These are phyloP conservation scores for Beta lomatogona DNA, from an alignment of 179 eudicot species.

Conservation along the genomic window DNA sequence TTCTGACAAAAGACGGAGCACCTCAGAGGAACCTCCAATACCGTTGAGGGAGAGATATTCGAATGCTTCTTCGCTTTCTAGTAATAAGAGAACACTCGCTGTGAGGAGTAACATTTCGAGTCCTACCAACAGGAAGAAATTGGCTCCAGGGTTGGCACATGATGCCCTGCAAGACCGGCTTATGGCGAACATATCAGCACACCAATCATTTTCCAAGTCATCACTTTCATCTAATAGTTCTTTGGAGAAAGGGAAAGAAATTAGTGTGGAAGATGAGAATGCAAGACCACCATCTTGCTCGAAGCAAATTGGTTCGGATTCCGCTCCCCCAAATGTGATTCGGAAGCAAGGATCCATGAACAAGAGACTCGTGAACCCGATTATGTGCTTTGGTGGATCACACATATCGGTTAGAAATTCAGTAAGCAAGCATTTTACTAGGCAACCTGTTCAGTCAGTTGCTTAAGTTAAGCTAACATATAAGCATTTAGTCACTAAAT, in stretches of 20 bases:
- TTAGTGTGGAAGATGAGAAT: slow-evolving; percentile 38
- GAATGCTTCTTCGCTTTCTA: slow-evolving; percentile 46
- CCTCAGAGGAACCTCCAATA: slow-evolving; percentile 50
- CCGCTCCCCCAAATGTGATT: slow-evolving; percentile 9
- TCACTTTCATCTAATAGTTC: slow-evolving; percentile 46
- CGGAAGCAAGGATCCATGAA: slow-evolving; percentile 43
- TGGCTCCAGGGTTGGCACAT: slow-evolving; percentile 60
- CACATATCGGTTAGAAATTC: slow-evolving; percentile 36
- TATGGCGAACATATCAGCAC: slow-evolving; percentile 28
- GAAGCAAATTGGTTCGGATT: slow-evolving; percentile 33
- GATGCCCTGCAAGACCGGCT: slow-evolving; percentile 64
- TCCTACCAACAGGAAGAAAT: slow-evolving; percentile 70
- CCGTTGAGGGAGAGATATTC: slow-evolving; percentile 70
- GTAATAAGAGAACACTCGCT: slow-evolving; percentile 72
- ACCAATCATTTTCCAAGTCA: slow-evolving; percentile 9
- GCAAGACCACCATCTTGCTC: slow-evolving; percentile 51
- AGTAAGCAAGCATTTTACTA: slow-evolving; percentile 28
- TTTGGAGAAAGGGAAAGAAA: slow-evolving; percentile 55
- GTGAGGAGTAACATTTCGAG: slow-evolving; percentile 78
- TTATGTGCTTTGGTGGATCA: slow-evolving; percentile 68
- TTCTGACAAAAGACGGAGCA: slow-evolving; percentile 30
- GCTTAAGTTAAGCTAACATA: slow-evolving; percentile 4
- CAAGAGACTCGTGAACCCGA: slow-evolving; percentile 55
- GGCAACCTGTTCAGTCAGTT: slow-evolving; percentile 15
- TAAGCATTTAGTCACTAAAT: neutral